Base-by-base conservation (phyloP, 495 filamentous ascomycete genomes). In the Thermothielavioides terrestris region DNA sequence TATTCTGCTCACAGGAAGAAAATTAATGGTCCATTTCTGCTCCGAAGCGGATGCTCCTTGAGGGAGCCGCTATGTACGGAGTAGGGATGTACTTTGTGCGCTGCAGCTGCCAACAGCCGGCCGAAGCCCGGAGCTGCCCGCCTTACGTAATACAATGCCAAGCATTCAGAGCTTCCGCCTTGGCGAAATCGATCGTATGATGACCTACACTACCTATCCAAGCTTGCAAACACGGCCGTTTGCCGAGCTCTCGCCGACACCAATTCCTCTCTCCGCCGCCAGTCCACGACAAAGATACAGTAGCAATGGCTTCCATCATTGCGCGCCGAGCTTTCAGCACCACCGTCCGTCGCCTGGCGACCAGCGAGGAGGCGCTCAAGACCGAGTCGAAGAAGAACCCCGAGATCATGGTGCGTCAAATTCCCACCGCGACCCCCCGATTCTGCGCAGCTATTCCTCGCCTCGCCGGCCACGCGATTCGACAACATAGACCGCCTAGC, bases 341-440 rank as follows among this genome's bases (percentile, higher is more conserved):
- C 50, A 64, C 69, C 35, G 55, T 63, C 55, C 71, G 73, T 44
- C 71, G 70, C 28, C 39, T 74, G 36, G 54, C 64, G 53, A 53
- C 59, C 34, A 46, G 62, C 50, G 65, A 76, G 60, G 52, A 70
- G 39, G 63, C 61, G 12, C 67, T 74, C 42, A 71, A 72, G 61
- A 53, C 61, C 45, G 70, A 76, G 61, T 64, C 68, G 49, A 76
- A 75, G 68, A 71, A 68, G 64, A 75, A 76, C 61, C 73, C 73
- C 65, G 73, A 76, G 61, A 65, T 73, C 46, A 63, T 68, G 66
- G 69, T 74, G 64, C 63, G 66, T 71, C 60, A 52, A 54, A 40
- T 42, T 57, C 44, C 44, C 42, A 34, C 28, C n/a, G 43, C 31
- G 30, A 46, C 32, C 15, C 15, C 21, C 31, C 49, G 37, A 14